Evolutionary conservation across 129 eudicot species (phyloP), one percentile per base, ranked within the genome.

Genomic region (Flaveria sonorensis): DNA sequence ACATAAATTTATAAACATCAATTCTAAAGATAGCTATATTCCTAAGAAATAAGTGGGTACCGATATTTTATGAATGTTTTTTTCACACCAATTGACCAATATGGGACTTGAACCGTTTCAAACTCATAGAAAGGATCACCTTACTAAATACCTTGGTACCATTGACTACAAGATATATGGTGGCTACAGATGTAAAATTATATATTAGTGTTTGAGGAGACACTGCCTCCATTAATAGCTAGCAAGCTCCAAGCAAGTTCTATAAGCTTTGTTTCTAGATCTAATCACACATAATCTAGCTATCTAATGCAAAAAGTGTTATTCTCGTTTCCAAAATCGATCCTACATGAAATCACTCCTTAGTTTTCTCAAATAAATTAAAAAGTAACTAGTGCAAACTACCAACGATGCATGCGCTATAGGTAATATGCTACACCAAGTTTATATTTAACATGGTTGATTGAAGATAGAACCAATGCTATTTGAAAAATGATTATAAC

Each of bases 351-450:
- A 39, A 30, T 18, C 14, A 7, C 60, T 4, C 43, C 15, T 39
- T 26, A 14, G 3, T 0, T 30, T 46, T 10, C 11, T 16, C 70
- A 40, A 74, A 21, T 18, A 14, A 32, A 45, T 21, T 47, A 18
- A 14, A 60, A 46, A 15, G 7, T 15, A 64, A 14, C 16, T 6
- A 46, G 8, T 10, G 40, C 59, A 64, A 50, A 36, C 65, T 36
- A 50, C 12, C 42, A 12, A 51, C 2, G 61, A 61, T 45, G 60
- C 70, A 62, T 48, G 15, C 7, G 0, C 10, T 9, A 59, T 60
- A 59, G 56, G 56, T 7, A 47, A 77, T 21, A 8, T 48, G 39
- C 14, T 53, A 68, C 68, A 68, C 68, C 32, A 68, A 40, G 68
- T 68, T 77, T 23, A 53, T 69, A 47, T 7, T 48, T 18, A 24